These are phyloP conservation scores for Silene vulgaris DNA, from an alignment of 179 eudicot genomes.

Conservation along the genomic window DNA sequence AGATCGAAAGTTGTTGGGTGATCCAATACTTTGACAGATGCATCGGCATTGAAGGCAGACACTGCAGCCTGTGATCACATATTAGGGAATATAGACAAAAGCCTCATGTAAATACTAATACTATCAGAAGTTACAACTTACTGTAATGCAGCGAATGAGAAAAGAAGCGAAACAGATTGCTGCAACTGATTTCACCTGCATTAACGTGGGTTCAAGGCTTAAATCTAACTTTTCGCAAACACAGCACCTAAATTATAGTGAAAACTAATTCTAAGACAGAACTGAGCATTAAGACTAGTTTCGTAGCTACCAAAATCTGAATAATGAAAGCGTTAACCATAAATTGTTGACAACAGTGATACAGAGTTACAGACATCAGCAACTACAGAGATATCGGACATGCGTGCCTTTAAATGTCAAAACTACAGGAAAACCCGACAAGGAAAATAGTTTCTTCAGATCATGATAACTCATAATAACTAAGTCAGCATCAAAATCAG, in stretches of 20 bases:
- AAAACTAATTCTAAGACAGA: too few relatives aligned
- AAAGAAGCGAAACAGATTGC: slow-evolving; percentile 77
- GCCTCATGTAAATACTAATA: neutral
- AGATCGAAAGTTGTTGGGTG: slow-evolving; percentile 69
- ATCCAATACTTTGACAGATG: slow-evolving; percentile 69
- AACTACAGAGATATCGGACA: slow-evolving; percentile 41
- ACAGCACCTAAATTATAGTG: too few relatives aligned
- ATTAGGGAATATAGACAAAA: neutral
- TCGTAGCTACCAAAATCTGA: too few relatives aligned
- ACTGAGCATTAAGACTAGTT: too few relatives aligned
- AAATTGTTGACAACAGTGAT: too few relatives aligned
- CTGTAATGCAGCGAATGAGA: slow-evolving; percentile 76
- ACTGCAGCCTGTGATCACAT: slow-evolving; percentile 46
- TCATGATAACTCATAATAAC: too few relatives aligned
- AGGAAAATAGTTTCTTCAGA: too few relatives aligned
- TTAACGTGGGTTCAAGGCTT: neutral
- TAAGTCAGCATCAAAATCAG: neutral
- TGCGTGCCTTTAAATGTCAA: too few relatives aligned
- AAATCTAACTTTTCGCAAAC: too few relatives aligned
- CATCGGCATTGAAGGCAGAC: slow-evolving; percentile 74
- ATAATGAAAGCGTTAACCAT: too few relatives aligned
- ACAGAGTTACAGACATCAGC: neutral
- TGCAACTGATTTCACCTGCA: slow-evolving; percentile 82
- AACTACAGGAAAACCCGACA: too few relatives aligned
- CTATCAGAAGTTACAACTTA: slow-evolving; percentile 30